These are phyloP conservation scores for Blastocystis sp. DNA, from an alignment of 352 stramenopile species.

Conservation along the genomic window DNA sequence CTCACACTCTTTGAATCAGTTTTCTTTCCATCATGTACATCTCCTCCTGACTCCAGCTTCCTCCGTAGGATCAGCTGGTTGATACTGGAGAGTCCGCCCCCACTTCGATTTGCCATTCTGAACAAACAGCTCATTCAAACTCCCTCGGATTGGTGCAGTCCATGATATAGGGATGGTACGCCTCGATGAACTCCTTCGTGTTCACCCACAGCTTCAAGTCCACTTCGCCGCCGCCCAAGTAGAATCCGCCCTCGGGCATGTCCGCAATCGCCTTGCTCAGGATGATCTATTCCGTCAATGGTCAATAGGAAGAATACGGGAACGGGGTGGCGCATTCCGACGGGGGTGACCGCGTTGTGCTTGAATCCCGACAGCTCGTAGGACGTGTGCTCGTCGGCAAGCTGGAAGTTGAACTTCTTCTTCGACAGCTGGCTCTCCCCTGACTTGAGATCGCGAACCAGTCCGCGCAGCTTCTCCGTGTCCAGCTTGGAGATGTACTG, in stretches of 20 bases:
- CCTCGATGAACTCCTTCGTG: slow-evolving; percentile 25
- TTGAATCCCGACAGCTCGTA: slow-evolving; percentile 66
- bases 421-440: slow-evolving; percentile 62
- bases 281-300: slow-evolving; percentile 48
- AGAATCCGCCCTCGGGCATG: slow-evolving; percentile 55
- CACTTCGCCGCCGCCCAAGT: slow-evolving; percentile 68
- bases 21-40: background rate
- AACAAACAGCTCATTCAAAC: slow-evolving; percentile 24
- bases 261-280: slow-evolving; percentile 70
- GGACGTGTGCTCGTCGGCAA: slow-evolving; percentile 65
- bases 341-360: slow-evolving; percentile 70
- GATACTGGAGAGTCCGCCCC: background rate
- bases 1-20: background rate
- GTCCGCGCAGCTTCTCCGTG: slow-evolving; percentile 62
- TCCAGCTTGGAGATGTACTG: slow-evolving; percentile 74
- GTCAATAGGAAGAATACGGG: slow-evolving; percentile 26
- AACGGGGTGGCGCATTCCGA: slow-evolving; percentile 58
- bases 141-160: slow-evolving; percentile 70
- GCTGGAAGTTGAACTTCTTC: slow-evolving; percentile 74
- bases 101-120: background rate
- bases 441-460: slow-evolving; percentile 57
- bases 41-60: background rate
- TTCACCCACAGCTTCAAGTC: slow-evolving; percentile 74
- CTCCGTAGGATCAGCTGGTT: background rate
- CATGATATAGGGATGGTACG: slow-evolving; percentile 65